These are phyloP conservation scores for Saturnispora galanensis DNA, from an alignment of 805 yeast species.

Conservation along the genomic window DNA sequence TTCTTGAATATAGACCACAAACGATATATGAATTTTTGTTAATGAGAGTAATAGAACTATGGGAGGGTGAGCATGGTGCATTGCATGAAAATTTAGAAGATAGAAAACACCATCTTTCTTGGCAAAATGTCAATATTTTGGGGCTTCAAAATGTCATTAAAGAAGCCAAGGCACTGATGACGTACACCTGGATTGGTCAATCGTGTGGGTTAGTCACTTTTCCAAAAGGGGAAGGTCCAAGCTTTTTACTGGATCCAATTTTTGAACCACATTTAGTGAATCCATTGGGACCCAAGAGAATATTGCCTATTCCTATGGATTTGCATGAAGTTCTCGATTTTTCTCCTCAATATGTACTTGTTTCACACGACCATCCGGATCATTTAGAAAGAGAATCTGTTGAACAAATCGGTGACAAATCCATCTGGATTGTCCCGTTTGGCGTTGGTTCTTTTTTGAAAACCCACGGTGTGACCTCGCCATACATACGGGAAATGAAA, in stretches of 20 bases:
- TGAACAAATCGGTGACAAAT: conserved; percentile 42
- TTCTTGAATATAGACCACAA: conserved; percentile 81
- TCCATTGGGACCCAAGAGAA: conserved; percentile 71
- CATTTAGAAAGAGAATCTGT: conserved; percentile 68
- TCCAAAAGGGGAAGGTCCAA: conserved; percentile 34
- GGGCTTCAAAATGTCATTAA: conserved; percentile 22
- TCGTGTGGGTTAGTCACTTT: conserved; percentile 66
- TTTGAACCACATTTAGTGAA: conserved; percentile 57
- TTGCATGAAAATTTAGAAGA: conserved; percentile 39
- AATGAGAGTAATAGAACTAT: conserved; percentile 60
- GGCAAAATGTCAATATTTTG: conserved; percentile 46
- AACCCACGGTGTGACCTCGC: conserved; percentile 45
- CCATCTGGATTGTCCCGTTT: conserved; percentile 79
- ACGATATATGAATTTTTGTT: conserved; percentile 76
- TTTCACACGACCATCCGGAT: conserved; percentile 94
- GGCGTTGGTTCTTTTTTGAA: conserved; percentile 60
- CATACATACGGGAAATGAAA: conserved; percentile 55
- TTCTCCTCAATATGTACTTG: conserved; percentile 60
- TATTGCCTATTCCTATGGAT: conserved; percentile 66
- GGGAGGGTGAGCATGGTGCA: conserved; percentile 38
- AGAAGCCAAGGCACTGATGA: conserved; percentile 33
- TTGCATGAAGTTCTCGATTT: conserved; percentile 46
- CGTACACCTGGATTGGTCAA: conserved; percentile 91
- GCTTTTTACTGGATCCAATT: conserved; percentile 78
- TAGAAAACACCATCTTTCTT: conserved; percentile 50